Percentiles rank a stretch among this genome's conserved stretches.
Conservation (phyloP, 768 basidiomycete species). For the Kwoniella pini region DNA sequence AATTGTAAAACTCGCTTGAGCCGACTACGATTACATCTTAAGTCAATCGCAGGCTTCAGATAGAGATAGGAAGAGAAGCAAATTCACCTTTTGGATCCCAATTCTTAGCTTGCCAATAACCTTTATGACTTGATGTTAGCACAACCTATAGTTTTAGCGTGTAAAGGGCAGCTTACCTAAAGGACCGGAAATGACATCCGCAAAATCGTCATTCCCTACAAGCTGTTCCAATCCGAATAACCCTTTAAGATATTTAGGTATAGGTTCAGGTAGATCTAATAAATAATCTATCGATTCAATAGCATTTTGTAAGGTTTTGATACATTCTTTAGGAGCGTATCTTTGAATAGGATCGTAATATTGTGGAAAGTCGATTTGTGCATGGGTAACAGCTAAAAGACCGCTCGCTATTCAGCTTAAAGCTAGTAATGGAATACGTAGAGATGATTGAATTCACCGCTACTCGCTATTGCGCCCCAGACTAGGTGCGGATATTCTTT, state of each 20-base stretch:
- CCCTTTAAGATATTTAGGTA: slow-evolving; percentile 64
- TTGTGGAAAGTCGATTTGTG: slow-evolving; percentile 76
- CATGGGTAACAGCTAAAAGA: slow-evolving; percentile 74
- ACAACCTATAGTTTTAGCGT: too few relatives aligned
- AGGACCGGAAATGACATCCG: slow-evolving; percentile 53
- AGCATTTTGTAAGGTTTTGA: slow-evolving; percentile 32
- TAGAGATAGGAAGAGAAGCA: too few relatives aligned
- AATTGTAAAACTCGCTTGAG: slow-evolving; percentile 42
- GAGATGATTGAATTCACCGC: slow-evolving; percentile 58
- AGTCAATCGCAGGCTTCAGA: too few relatives aligned
- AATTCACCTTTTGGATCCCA: slow-evolving; percentile 71
- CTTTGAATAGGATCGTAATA: slow-evolving; percentile 79
- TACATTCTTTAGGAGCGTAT: slow-evolving; percentile 59
- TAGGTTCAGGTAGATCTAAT: slow-evolving; percentile 37
- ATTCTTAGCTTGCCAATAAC: slow-evolving; percentile 76
- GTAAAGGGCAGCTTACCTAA: slow-evolving; percentile 33
- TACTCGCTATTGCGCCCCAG: slow-evolving; percentile 84
- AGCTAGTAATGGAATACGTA: too few relatives aligned
- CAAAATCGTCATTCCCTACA: slow-evolving; percentile 60
- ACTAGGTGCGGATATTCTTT: slow-evolving; percentile 84
- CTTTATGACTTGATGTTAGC: slow-evolving; percentile 39
- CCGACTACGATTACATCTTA: slow-evolving; percentile 40
- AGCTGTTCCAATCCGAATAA: slow-evolving; percentile 72
- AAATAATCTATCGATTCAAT: slow-evolving; percentile 37
- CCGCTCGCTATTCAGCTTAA: not conserved